A percentile compares a stretch with the other conserved stretches of the same genome.
Evolutionary conservation across 306 rosid species (phyloP).

Genomic region (Cyamopsis tetragonoloba): DNA sequence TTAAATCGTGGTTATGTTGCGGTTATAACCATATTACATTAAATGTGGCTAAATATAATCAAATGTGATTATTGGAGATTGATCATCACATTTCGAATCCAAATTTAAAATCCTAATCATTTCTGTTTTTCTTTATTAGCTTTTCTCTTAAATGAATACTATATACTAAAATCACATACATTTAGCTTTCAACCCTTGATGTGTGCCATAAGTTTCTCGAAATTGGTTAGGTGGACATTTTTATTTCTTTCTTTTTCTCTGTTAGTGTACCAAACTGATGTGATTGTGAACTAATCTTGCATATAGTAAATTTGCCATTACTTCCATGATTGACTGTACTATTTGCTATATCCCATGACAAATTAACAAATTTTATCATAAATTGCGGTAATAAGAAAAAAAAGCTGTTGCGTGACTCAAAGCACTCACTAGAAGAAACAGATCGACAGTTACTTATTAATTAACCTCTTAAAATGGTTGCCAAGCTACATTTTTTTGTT

Average conservation of each 20-base stretch:
- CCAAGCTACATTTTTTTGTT: neutral
- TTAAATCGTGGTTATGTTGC: too few species aligned
- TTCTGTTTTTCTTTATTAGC: neutral
- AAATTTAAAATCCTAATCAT: too few species aligned
- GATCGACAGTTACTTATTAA: neutral
- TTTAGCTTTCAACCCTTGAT: neutral
- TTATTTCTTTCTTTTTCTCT: neutral
- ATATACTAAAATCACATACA: neutral
- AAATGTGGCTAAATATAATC: too few species aligned
- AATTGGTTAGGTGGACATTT: neutral
- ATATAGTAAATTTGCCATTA: neutral
- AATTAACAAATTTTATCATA: conserved; percentile 4
- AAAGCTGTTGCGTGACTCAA: neutral
- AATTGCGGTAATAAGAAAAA: neutral
- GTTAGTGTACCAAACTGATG: neutral
- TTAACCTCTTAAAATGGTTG: neutral
- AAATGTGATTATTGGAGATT: too few species aligned
- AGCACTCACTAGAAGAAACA: neutral
- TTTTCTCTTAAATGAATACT: neutral
- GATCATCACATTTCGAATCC: too few species aligned
- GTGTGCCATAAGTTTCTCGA: neutral
- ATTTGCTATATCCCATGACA: neutral
- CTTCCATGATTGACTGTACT: neutral
- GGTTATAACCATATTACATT: too few species aligned
- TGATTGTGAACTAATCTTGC: neutral